A percentile compares a stretch with the other conserved stretches of the same genome.
Evolutionary conservation across 305 asterid genomes (phyloP).

Genomic region (Salvia sclarea): DNA sequence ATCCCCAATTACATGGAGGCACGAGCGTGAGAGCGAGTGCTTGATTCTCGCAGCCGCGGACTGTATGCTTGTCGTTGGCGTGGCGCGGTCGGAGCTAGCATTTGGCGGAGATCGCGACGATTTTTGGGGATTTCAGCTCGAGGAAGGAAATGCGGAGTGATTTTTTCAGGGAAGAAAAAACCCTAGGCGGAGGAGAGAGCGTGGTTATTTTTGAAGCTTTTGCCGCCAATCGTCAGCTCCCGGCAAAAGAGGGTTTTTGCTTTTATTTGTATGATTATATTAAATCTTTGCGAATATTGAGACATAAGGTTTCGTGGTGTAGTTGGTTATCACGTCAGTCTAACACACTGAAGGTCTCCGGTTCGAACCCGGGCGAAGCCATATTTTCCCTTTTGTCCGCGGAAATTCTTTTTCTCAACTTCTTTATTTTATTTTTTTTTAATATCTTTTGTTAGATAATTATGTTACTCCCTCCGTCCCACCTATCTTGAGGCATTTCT

Average conservation of each 20-base stretch:
- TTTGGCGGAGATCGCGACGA: neutral
- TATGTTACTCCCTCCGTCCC: too few species aligned
- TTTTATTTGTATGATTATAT: too few species aligned
- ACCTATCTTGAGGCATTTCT: too few species aligned
- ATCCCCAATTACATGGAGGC: constrained; percentile 16
- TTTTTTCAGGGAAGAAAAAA: constrained; percentile 22
- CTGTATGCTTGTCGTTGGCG: neutral
- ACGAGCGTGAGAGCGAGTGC: constrained; percentile 10
- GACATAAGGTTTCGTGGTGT: constrained; percentile 63
- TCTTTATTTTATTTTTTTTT: too few species aligned
- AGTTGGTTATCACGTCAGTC: constrained; percentile 99
- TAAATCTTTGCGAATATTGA: too few species aligned
- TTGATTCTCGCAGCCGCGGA: neutral
- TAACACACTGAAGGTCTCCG: constrained; percentile 99
- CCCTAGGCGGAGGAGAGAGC: constrained; percentile 32
- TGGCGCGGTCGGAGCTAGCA: constrained; percentile 19
- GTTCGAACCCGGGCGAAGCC: constrained; percentile 95
- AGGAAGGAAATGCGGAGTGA: neutral
- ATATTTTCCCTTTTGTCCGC: too few species aligned
- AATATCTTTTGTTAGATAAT: too few species aligned
- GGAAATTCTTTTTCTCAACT: too few species aligned
- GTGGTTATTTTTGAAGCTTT: constrained; percentile 30
- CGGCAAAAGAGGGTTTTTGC: neutral
- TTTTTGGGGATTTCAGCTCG: neutral
- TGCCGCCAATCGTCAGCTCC: constrained; percentile 36